Base-by-base conservation (phyloP, 768 basidiomycete genomes). In the Russula virescens region DNA sequence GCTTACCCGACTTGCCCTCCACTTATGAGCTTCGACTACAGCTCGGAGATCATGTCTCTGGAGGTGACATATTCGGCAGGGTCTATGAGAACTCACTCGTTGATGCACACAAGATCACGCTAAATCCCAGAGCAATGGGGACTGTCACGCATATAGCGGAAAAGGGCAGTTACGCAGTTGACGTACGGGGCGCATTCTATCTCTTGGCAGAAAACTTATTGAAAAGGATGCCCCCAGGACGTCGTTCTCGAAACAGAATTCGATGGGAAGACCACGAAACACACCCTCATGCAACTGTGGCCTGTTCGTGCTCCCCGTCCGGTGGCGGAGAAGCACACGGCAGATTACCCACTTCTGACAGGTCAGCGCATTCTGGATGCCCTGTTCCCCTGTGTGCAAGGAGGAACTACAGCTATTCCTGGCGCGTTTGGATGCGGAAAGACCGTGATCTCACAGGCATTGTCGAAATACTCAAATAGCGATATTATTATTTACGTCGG, bases 401-500 rank as follows among this genome's bases (percentile, higher is more conserved):
- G 94, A 60, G 94, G 94, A 47, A 97, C 94, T 13, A 97, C 94
- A 2, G 93, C 94, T 63, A 99, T 98, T 76, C 97, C 97, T 25
- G 97, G 97, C 67, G 97, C 97, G 68, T 99, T 99, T 75, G 97
- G 97, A 71, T 98, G 95, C 71, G 94, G 94, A 70, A 97, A 97
- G 80, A 98, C 96, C 31, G 97, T 99, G 70, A 99, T 99, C 71
- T 98, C 94, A 28, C 91, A 98, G 77, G 96, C 96, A 21, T 79
- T 98, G 67, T 98, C 96, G 62, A 99, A 99, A 75, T 99, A 85
- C 77, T 99, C 97, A 28, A 99, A 99, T 79, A 97, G 94, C 68
- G 96, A 98, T 74, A 98, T 98, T 70, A 98, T 99, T 73, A 86
- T 99, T 68, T 99, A 99, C 72, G 97, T 99, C 69, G 97, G 97